Percentiles rank a stretch among this genome's conserved stretches.
These are phyloP conservation scores for Diplodia seriata DNA, from an alignment of 2,329 filamentous ascomycete genomes.

Conservation along the genomic window DNA sequence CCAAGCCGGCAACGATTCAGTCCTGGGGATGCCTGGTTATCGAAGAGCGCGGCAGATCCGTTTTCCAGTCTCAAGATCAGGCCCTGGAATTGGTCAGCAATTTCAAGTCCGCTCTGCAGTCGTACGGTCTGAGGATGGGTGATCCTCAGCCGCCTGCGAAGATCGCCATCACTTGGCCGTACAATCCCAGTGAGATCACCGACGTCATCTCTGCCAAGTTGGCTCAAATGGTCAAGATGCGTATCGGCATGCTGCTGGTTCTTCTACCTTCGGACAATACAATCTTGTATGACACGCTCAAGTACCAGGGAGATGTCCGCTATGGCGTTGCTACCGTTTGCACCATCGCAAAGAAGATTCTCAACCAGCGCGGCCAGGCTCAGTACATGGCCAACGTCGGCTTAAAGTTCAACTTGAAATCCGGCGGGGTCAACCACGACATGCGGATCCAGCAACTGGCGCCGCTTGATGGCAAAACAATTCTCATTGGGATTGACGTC, in stretches of 20 bases:
- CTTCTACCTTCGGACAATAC: constrained; percentile 44
- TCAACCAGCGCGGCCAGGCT: constrained; percentile 42
- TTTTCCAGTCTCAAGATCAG: constrained; percentile 17
- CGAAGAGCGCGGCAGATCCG: constrained; percentile 35
- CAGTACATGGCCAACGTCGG: constrained; percentile 47
- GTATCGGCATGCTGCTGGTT: constrained; percentile 38
- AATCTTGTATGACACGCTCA: constrained; percentile 42
- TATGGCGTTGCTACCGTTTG: constrained; percentile 40
- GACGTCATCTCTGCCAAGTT: constrained; percentile 21
- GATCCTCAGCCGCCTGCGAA: constrained; percentile 20
- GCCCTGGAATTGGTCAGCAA: constrained; percentile 17
- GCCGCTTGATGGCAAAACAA: constrained; percentile 71
- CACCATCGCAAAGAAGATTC: constrained; percentile 48
- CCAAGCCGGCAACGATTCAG: constrained; percentile 37
- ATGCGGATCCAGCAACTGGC: constrained; percentile 62
- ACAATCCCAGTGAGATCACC: constrained; percentile 21
- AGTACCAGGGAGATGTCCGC: constrained; percentile 37
- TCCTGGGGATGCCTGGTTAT: constrained; percentile 45
- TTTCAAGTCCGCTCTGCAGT: constrained; percentile 17
- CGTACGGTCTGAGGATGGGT: constrained; percentile 22
- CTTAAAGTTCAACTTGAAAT: constrained; percentile 64
- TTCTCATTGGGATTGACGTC: constrained; percentile 87
- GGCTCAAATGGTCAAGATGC: constrained; percentile 21
- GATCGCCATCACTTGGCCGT: constrained; percentile 20
- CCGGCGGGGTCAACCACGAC: constrained; percentile 64